Evolutionary conservation across 495 filamentous ascomycete genomes (phyloP).

Genomic region (Ramalina intermedia): DNA sequence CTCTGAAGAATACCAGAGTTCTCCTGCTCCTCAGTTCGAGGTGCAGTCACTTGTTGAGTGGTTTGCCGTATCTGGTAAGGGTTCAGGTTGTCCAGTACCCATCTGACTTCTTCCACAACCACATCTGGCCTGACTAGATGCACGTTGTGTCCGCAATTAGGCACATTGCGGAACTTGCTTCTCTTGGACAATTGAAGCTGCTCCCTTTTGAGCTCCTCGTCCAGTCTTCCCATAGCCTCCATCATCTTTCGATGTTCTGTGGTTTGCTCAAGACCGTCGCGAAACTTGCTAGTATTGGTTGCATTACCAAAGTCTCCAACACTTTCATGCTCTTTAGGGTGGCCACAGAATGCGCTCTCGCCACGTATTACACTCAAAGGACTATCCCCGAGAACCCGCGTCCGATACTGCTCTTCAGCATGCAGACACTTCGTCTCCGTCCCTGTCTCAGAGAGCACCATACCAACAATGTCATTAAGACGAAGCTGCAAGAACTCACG

Average conservation of each 20-base stretch:
- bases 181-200: slow-evolving; percentile 27
- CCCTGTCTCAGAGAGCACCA: slow-evolving; percentile 27
- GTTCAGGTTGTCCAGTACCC: slow-evolving; percentile 24
- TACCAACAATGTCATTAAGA: slow-evolving; percentile 19
- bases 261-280: too few species aligned
- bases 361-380: slow-evolving; percentile 29
- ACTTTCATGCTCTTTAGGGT: neutral
- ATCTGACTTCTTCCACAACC: slow-evolving; percentile 30
- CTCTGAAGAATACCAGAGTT: too few species aligned
- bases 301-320: neutral
- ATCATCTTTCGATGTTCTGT: neutral
- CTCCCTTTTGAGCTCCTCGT: slow-evolving; percentile 28
- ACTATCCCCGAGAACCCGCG: slow-evolving; percentile 17
- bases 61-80: too few species aligned
- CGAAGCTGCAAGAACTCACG: slow-evolving; percentile 30
- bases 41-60: too few species aligned
- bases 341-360: slow-evolving; percentile 8
- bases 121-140: slow-evolving; percentile 32
- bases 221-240: slow-evolving; percentile 17
- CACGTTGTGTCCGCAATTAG: slow-evolving; percentile 36
- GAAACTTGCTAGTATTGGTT: neutral
- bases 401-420: slow-evolving; percentile 25
- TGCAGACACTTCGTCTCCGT: slow-evolving; percentile 24
- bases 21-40: too few species aligned
- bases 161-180: slow-evolving; percentile 24